Conservation (phyloP, 768 basidiomycete species). For the Peribolospora kevripleyi region DNA sequence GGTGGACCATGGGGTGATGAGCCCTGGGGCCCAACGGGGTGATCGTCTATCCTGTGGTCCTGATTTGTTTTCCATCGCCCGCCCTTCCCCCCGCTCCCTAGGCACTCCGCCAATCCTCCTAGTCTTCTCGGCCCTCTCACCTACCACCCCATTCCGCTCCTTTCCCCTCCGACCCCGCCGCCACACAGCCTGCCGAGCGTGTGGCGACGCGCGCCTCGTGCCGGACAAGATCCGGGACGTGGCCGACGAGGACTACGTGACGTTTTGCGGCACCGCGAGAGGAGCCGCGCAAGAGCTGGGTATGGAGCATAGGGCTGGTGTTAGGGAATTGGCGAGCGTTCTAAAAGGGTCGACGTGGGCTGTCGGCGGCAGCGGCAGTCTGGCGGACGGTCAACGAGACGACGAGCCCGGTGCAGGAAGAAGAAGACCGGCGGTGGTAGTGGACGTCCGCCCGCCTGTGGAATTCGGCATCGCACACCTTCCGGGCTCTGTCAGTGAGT, state of each 20-base stretch:
- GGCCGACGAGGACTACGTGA: constrained; percentile 50
- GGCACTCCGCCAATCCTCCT: constrained; percentile 41
- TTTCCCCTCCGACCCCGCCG: constrained; percentile 48
- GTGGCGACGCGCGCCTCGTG: constrained; percentile 29
- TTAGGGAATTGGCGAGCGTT: no score
- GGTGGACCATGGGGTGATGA: constrained; percentile 10
- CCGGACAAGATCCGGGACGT: constrained; percentile 19
- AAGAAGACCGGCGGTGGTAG: constrained; percentile 23
- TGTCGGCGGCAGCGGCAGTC: no score
- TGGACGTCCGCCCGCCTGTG: constrained; percentile 54
- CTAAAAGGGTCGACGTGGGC: no score
- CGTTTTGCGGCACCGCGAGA: constrained; percentile 42
- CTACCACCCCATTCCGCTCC: constrained; percentile 43
- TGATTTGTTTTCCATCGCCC: constrained; percentile 6
- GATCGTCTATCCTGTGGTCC: background rate
- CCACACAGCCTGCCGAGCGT: constrained; percentile 48
- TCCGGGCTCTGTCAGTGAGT: constrained; percentile 45
- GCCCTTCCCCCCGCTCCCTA: constrained; percentile 12
- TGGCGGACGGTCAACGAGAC: no score
- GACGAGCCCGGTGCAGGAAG: constrained; percentile 3
- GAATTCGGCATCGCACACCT: constrained; percentile 76
- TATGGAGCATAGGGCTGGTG: no score
- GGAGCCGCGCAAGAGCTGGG: constrained; percentile 22
- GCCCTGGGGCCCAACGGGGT: background rate
- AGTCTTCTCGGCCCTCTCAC: constrained; percentile 44